Percentiles rank a stretch among this genome's conserved stretches.
Evolutionary conservation across 257 asterid genomes (phyloP).

Genomic region (Mitragyna speciosa): DNA sequence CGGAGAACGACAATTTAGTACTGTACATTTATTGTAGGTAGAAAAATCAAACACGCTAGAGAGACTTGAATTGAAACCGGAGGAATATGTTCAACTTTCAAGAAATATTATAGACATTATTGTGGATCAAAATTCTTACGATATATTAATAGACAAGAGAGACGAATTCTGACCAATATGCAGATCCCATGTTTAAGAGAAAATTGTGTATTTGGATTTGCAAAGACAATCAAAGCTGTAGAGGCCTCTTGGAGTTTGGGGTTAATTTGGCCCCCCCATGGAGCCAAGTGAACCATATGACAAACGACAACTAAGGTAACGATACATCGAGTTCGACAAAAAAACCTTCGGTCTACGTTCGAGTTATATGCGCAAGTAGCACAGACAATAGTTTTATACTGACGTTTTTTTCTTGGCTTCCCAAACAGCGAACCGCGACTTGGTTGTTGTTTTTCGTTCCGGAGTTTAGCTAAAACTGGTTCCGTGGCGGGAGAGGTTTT

Average conservation of each 20-base stretch:
- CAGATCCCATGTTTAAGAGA: constrained; percentile 31
- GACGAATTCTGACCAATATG: constrained; percentile 6
- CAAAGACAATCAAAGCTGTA: constrained; percentile 16
- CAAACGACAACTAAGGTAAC: constrained; percentile 28
- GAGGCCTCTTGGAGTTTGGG: constrained; percentile 30
- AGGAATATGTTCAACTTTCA: background rate
- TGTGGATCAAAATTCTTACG: background rate
- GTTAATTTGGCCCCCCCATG: constrained; percentile 42
- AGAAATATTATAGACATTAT: background rate
- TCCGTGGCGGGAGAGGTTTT: constrained; percentile 36
- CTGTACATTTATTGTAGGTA: background rate
- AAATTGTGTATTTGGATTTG: constrained; percentile 26
- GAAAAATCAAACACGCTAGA: background rate
- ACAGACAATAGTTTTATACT: background rate
- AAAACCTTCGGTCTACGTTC: constrained; percentile 27
- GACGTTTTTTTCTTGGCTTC: background rate
- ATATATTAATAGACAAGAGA: background rate
- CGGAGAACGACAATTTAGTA: background rate
- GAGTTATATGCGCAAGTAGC: constrained; percentile 10
- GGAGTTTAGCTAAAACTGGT: constrained; percentile 25
- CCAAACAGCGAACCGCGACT: background rate
- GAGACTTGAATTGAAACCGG: no score
- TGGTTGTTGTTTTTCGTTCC: constrained; percentile 6
- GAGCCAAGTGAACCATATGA: constrained; percentile 60
- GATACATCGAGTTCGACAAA: constrained; percentile 42